These are phyloP conservation scores for Neurospora cerealis DNA, from an alignment of 495 filamentous ascomycete species.

Conservation along the genomic window DNA sequence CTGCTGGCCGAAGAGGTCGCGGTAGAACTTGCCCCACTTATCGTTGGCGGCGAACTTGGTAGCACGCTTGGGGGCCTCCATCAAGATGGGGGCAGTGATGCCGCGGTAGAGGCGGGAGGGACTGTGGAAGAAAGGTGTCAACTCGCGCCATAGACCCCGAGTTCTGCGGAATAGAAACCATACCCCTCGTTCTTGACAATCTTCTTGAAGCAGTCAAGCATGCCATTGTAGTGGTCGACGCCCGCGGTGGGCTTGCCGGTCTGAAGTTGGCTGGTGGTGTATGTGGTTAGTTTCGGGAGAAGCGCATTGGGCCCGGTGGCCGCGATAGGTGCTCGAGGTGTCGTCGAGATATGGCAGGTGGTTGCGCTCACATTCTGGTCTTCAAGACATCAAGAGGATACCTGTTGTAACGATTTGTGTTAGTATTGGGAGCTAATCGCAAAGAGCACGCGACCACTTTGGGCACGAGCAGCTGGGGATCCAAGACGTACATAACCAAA, in stretches of 20 bases:
- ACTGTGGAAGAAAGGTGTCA: slow-evolving; percentile 33
- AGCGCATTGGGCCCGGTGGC: slow-evolving; percentile 1
- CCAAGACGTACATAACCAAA: slow-evolving; percentile 61
- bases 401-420: slow-evolving; percentile 39
- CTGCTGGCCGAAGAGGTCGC: slow-evolving; percentile 63
- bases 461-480: background rate
- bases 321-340: background rate
- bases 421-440: slow-evolving; percentile 1
- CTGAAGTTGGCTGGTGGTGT: slow-evolving; percentile 64
- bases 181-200: slow-evolving; percentile 93
- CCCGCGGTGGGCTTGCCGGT: slow-evolving; percentile 52
- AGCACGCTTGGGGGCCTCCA: slow-evolving; percentile 97
- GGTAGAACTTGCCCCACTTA: slow-evolving; percentile 90
- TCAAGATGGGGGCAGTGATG: slow-evolving; percentile 90
- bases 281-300: slow-evolving; percentile 18
- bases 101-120: slow-evolving; percentile 88
- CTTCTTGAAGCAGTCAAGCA: slow-evolving; percentile 95
- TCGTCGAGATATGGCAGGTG: background rate
- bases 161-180: slow-evolving; percentile 4
- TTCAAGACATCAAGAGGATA: slow-evolving; percentile 98
- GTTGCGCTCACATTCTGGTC: slow-evolving; percentile 72
- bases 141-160: background rate
- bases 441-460: slow-evolving; percentile 10
- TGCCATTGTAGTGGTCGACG: slow-evolving; percentile 81
- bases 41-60: slow-evolving; percentile 99